Evolutionary conservation across 805 yeast species (phyloP), one percentile per base, ranked within the genome.

Genomic region (Yarrowia sp.): DNA sequence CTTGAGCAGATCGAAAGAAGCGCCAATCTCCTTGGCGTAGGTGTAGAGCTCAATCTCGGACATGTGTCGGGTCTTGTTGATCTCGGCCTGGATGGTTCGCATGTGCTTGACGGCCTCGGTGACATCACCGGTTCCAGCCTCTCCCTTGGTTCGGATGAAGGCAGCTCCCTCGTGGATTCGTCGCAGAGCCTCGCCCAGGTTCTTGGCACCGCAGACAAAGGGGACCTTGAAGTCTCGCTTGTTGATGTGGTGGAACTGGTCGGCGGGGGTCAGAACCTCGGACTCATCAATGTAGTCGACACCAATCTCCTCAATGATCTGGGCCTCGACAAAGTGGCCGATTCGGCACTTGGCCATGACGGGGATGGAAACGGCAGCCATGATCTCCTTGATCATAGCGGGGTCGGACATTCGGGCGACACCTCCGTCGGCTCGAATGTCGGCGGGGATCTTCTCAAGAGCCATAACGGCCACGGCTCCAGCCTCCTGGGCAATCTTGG

Each of bases 401-500:
- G 96, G 96, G 76, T 90, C 96, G 22, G 91, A 86, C 96, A 90
- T 90, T 74, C 96, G 84, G 70, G 94, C 90, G 63, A 90, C 95
- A 69, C 89, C 89, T 64, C 94, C 94, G 67, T 89, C 85, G 71
- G 85, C 87, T 75, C 95, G 85, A 85, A 90, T 90, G 76, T 90
- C 95, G 8, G 95, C 92, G 11, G 96, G 96, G 69, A 90, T 91
- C 73, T 89, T 81, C 79, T 90, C 96, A 72, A 90, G 82, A 5
- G 96, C 96, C 96, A 90, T 90, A 26, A 90, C 96, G 14, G 96
- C 94, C 79, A 91, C 89, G 14, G 96, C 96, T 70, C 96, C 96
- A 3, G 96, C 94, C 68, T 80, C 82, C 77, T 90, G 94, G 32
- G 96, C 96, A 66, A 90, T 85, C 53, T 82, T 77, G 26, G 96